These are phyloP conservation scores for Rhodotorula sp. DNA, from an alignment of 1,284 basidiomycete species.

Conservation along the genomic window DNA sequence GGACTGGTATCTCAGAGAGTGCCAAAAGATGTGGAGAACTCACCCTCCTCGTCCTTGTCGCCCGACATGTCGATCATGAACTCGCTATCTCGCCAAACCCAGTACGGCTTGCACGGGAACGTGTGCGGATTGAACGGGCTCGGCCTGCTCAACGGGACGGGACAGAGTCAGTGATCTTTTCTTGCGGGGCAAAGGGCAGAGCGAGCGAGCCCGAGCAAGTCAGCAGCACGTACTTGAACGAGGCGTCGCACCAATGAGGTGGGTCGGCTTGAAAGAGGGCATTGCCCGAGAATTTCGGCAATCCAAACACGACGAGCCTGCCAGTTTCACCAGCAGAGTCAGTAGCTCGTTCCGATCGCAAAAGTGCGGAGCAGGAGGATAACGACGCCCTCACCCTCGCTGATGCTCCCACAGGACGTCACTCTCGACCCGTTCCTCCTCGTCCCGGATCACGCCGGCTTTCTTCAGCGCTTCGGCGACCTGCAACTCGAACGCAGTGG, in stretches of 20 bases:
- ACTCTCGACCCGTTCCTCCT: constrained; percentile 22
- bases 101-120: constrained; percentile 33
- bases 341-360: not conserved
- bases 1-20: no score
- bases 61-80: constrained; percentile 39
- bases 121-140: constrained; percentile 26
- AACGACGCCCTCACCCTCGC: constrained; percentile 26
- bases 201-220: no score
- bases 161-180: not conserved
- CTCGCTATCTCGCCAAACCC: constrained; percentile 35
- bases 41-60: constrained; percentile 37
- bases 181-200: no score
- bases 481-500: constrained; percentile 5
- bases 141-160: constrained; percentile 1
- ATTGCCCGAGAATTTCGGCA: constrained; percentile 32
- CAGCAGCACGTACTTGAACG: constrained; percentile 6
- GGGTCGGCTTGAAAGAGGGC: constrained; percentile 36
- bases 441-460: constrained; percentile 14
- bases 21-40: not conserved
- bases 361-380: no score
- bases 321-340: accelerated
- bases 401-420: constrained; percentile 38
- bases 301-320: constrained; percentile 36
- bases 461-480: constrained; percentile 13
- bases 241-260: constrained; percentile 19